Evolutionary conservation across 768 basidiomycete genomes (phyloP), one percentile per base, ranked within the genome.

Genomic region (Boletus eberwhitei): DNA sequence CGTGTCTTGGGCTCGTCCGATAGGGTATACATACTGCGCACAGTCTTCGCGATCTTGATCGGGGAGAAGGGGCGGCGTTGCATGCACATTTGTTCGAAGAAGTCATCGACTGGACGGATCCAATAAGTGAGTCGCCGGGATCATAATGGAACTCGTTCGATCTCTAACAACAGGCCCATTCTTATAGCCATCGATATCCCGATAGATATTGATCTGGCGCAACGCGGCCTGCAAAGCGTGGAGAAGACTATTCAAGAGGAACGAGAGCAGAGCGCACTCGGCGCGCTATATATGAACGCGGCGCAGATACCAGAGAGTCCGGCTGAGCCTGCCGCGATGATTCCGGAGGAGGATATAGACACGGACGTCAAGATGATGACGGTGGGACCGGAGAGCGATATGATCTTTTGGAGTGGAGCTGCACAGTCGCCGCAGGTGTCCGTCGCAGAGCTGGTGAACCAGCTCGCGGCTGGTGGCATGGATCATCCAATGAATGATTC

Each of bases 11-110:
- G 54, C 54, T 67, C 61, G 69, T 68, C 71, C 68, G 66, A 73
- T 80, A 93, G 90, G 88, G 86, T 74, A 75, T 78, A 69, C 86
- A 87, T 75, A 75, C 77, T 66, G 64, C 77, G 60, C 86, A 88
- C 73, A 88, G 78, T 75, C 71, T 88, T 60, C 90, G 90, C 68
- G 90, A 92, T 74, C 78, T 93, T 77, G 91, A 93, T 74, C 82
- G 88, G 69, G 87, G 83, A 69, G 92, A 93, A 71, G 91, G 91
- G 47, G 89, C 88, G 52, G 89, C 91, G 49, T 69, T 93, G 63
- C 90, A 93, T 67, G 82, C 84, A 57, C 87, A 85, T 68, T 65
- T 89, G 57, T 93, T 93, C 71, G 91, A 93, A 74, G 91, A 93
- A 75, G 79, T 83, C 53, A 76, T 91, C 61, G 92, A 93, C 76